These are phyloP conservation scores for Ophiostoma sp. DNA, from an alignment of 2,329 filamentous ascomycete genomes.

Conservation along the genomic window DNA sequence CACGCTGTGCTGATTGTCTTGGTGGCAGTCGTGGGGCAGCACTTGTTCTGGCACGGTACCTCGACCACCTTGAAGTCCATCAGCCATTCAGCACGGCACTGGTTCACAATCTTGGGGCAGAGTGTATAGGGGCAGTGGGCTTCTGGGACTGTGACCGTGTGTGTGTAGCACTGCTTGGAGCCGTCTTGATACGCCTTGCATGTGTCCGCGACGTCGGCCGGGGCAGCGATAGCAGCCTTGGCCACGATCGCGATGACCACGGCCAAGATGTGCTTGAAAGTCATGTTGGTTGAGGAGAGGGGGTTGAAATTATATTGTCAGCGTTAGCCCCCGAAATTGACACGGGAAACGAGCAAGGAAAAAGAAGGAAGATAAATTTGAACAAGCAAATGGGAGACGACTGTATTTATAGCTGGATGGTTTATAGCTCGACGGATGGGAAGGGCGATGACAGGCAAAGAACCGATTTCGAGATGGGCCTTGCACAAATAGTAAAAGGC, in stretches of 20 bases:
- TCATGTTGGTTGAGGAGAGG: no score
- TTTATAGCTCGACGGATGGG: no score
- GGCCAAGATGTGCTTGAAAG: neutral
- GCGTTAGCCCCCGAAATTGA: no score
- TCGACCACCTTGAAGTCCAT: neutral
- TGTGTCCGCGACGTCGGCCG: neutral
- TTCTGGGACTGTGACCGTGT: neutral
- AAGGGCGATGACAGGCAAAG: no score
- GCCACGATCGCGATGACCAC: neutral
- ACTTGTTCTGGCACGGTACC: slow-evolving; percentile 3
- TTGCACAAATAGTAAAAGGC: no score
- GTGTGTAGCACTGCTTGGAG: neutral
- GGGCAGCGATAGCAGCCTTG: neutral
- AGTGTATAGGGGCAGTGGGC: neutral
- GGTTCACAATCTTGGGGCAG: neutral
- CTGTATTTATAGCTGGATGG: no score
- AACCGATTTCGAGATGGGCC: no score
- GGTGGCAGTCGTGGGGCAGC: neutral
- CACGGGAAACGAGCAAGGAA: neutral
- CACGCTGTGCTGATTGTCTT: neutral
- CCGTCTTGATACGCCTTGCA: neutral
- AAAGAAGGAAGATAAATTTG: neutral
- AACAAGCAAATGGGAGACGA: neutral
- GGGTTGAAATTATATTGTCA: no score
- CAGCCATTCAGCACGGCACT: slow-evolving; percentile 11